Evolutionary conservation across 495 filamentous ascomycete species (phyloP).

Genomic region (Penicillium canariense): DNA sequence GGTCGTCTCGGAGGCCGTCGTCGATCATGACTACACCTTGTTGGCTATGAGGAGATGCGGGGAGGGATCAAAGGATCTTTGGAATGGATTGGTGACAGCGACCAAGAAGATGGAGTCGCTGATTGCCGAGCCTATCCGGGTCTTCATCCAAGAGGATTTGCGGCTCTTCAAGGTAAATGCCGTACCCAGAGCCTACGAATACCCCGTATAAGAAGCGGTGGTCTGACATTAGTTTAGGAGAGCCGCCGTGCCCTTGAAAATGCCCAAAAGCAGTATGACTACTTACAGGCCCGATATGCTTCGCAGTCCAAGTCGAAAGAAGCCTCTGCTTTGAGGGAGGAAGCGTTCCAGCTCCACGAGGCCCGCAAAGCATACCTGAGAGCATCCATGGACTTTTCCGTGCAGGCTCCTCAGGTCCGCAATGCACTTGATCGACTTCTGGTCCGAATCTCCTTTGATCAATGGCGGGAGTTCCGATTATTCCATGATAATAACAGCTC

Average conservation of each 20-base stretch:
- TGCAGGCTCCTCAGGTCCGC: constrained; percentile 78
- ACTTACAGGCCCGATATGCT: constrained; percentile 72
- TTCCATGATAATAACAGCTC: constrained; percentile 58
- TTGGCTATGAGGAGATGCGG: constrained; percentile 79
- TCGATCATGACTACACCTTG: constrained; percentile 94
- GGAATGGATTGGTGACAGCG: constrained; percentile 67
- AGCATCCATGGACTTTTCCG: constrained; percentile 89
- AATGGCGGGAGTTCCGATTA: constrained; percentile 77
- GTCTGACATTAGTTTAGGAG: constrained; percentile 58
- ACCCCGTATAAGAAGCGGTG: not conserved
- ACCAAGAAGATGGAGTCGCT: constrained; percentile 71
- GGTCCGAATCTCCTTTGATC: constrained; percentile 76
- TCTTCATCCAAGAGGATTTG: constrained; percentile 72
- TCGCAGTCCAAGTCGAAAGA: constrained; percentile 90
- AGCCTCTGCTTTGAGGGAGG: constrained; percentile 82
- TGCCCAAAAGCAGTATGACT: constrained; percentile 81
- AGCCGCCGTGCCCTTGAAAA: constrained; percentile 68
- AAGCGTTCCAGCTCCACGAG: constrained; percentile 95
- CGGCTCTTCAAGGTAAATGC: constrained; percentile 57
- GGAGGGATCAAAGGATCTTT: constrained; percentile 82
- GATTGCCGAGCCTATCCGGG: constrained; percentile 76
- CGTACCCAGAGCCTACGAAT: not conserved
- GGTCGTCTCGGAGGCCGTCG: constrained; percentile 69
- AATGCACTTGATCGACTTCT: constrained; percentile 80
- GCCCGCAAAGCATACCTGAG: constrained; percentile 87